A percentile compares a stretch with the other conserved stretches of the same genome.
Conservation (phyloP, 768 basidiomycete species). For the Boletus sp. region DNA sequence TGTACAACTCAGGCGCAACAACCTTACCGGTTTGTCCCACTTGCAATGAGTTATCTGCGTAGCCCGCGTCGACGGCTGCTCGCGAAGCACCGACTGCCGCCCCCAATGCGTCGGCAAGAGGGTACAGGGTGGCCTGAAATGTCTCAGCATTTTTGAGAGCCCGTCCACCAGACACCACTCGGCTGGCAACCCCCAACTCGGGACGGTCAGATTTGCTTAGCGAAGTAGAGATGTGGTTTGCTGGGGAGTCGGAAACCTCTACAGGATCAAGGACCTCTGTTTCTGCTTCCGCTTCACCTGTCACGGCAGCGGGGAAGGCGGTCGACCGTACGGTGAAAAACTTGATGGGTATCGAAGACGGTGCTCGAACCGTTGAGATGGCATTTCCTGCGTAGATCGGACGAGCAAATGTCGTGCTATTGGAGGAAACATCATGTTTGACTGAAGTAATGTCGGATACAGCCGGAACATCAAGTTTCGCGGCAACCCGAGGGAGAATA, state of each 20-base stretch:
- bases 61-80: conserved; percentile 97
- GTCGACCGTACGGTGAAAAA: conserved; percentile 94
- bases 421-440: conserved; percentile 65
- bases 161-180: conserved; percentile 93
- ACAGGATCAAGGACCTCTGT: conserved; percentile 64
- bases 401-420: conserved; percentile 83
- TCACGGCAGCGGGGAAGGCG: conserved; percentile 71
- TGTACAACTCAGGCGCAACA: conserved; percentile 94
- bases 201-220: conserved; percentile 91
- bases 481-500: conserved; percentile 89
- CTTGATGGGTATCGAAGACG: conserved; percentile 77
- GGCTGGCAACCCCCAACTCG: conserved; percentile 81
- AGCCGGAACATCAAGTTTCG: conserved; percentile 83
- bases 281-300: conserved; percentile 52
- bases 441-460: conserved; percentile 89
- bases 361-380: conserved; percentile 84
- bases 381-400: conserved; percentile 99
- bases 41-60: conserved; percentile 95
- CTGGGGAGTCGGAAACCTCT: conserved; percentile 49
- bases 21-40: conserved; percentile 99
- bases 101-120: conserved; percentile 88
- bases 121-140: conserved; percentile 83
- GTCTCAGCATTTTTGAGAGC: conserved; percentile 93
- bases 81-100: conserved; percentile 98
- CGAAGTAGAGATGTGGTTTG: conserved; percentile 66